Evolutionary conservation across 2,329 filamentous ascomycete genomes (phyloP).

Genomic region (Neonectria faginata): DNA sequence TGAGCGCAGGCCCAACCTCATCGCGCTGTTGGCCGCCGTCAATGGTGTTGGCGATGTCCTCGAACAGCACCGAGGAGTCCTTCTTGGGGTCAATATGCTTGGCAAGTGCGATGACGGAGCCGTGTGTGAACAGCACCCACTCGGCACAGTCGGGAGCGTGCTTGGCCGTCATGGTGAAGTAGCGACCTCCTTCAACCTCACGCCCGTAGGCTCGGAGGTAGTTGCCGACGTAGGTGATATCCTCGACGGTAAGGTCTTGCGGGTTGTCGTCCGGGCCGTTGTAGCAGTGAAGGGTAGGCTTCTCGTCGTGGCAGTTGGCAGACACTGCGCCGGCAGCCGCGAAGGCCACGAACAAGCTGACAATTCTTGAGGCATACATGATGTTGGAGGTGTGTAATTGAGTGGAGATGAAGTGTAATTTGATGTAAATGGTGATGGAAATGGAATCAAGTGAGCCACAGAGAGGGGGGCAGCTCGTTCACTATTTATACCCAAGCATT

Average conservation of each 20-base stretch:
- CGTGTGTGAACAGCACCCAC: conserved; percentile 37
- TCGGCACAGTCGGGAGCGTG: conserved; percentile 39
- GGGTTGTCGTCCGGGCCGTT: conserved; percentile 31
- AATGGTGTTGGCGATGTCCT: conserved; percentile 46
- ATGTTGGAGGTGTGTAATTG: not conserved
- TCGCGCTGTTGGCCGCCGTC: conserved; percentile 36
- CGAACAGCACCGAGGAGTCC: conserved; percentile 40
- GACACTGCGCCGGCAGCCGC: not conserved
- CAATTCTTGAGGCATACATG: conserved; percentile 6
- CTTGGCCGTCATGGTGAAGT: conserved; percentile 35
- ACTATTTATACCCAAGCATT: conserved; percentile 3
- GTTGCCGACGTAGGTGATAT: conserved; percentile 35
- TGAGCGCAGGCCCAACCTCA: conserved; percentile 20
- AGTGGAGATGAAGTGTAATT: not conserved
- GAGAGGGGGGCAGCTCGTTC: not conserved
- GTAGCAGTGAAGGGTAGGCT: conserved; percentile 34
- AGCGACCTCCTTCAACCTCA: conserved; percentile 13
- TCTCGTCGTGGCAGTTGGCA: conserved; percentile 20
- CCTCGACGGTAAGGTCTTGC: conserved; percentile 34
- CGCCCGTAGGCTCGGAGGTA: conserved; percentile 27
- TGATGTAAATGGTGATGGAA: not conserved
- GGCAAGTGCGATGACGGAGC: conserved; percentile 38
- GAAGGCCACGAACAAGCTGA: conserved; percentile 11
- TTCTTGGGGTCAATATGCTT: conserved; percentile 41
- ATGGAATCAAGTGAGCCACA: not conserved